phyloP scores from a whole-genome alignment of 2,329 filamentous ascomycete species.

The Ceratocystis cacaofunesta region DNA sequence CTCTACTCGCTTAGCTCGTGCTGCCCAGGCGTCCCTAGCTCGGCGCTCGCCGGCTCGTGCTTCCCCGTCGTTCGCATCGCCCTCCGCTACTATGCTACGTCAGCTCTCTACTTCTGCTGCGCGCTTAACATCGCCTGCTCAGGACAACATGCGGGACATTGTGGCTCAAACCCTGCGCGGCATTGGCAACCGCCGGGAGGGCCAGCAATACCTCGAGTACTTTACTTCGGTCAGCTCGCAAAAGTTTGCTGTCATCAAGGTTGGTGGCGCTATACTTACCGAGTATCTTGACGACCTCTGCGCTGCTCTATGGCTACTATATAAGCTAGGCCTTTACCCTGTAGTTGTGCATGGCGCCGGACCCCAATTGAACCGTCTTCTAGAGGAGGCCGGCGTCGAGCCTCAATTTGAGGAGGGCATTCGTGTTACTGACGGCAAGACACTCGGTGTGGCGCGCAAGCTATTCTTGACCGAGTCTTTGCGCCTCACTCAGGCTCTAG shows the following conservation, averaged over 20 bases:
- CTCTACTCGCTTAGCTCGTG: slow-evolving; percentile 5
- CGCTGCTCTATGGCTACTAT: slow-evolving; percentile 75
- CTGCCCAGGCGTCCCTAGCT: slow-evolving; percentile 1
- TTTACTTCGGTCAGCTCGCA: slow-evolving; percentile 94
- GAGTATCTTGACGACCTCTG: slow-evolving; percentile 88
- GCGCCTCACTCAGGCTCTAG: slow-evolving; percentile 77
- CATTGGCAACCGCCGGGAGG: slow-evolving; percentile 89
- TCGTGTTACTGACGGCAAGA: slow-evolving; percentile 88
- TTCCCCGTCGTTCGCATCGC: not conserved
- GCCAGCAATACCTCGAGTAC: slow-evolving; percentile 92
- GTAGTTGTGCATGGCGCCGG: slow-evolving; percentile 92
- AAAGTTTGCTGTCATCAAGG: slow-evolving; percentile 97
- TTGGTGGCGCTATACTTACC: slow-evolving; percentile 87
- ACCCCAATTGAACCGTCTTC: slow-evolving; percentile 81
- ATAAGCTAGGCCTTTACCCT: slow-evolving; percentile 87
- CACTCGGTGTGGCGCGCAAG: slow-evolving; percentile 74
- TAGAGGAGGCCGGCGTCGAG: slow-evolving; percentile 83
- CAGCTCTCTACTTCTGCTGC: slow-evolving; percentile 13
- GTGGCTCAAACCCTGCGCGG: slow-evolving; percentile 59
- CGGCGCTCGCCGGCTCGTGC: not conserved
- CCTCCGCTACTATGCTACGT: slow-evolving; percentile 8
- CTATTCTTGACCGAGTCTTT: slow-evolving; percentile 93
- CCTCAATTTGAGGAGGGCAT: slow-evolving; percentile 95
- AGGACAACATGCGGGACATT: slow-evolving; percentile 23
- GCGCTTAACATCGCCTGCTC: slow-evolving; percentile 19